Conservation (phyloP, 2,329 filamentous ascomycete genomes). For the Xylaria sp. region DNA sequence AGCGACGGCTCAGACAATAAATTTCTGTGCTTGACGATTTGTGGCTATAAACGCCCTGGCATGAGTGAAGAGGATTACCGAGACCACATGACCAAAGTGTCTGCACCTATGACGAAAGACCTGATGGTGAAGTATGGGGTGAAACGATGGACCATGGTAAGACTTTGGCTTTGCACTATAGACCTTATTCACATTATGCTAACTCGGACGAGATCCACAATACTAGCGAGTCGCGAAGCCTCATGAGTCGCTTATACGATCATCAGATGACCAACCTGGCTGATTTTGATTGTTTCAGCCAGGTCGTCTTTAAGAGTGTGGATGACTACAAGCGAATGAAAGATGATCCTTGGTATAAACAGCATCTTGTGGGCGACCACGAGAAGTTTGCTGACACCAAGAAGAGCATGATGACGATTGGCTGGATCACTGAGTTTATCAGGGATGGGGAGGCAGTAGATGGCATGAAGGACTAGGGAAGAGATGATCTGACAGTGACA, state of each 20-base stretch:
- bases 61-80: conserved; percentile 62
- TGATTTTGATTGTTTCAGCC: conserved; percentile 62
- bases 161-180: conserved; percentile 30
- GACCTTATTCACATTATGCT: background rate
- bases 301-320: conserved; percentile 58
- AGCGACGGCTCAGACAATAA: background rate
- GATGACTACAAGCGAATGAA: conserved; percentile 62
- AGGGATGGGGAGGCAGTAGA: conserved; percentile 51
- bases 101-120: conserved; percentile 58
- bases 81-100: conserved; percentile 59
- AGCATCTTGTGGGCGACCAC: conserved; percentile 58
- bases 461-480: conserved; percentile 4
- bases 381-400: conserved; percentile 63
- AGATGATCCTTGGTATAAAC: conserved; percentile 60
- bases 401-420: conserved; percentile 59
- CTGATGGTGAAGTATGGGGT: conserved; percentile 63
- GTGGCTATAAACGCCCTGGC: conserved; percentile 58
- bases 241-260: conserved; percentile 46
- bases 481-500: background rate
- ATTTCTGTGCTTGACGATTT: conserved; percentile 59
- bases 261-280: conserved; percentile 61
- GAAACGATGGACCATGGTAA: conserved; percentile 58
- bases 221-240: background rate
- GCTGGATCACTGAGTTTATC: conserved; percentile 58
- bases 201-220: background rate